A percentile compares a stretch with the other conserved stretches of the same genome.
phyloP scores from a whole-genome alignment of 2,329 filamentous ascomycete species.

The Dactylonectria estremocensis region DNA sequence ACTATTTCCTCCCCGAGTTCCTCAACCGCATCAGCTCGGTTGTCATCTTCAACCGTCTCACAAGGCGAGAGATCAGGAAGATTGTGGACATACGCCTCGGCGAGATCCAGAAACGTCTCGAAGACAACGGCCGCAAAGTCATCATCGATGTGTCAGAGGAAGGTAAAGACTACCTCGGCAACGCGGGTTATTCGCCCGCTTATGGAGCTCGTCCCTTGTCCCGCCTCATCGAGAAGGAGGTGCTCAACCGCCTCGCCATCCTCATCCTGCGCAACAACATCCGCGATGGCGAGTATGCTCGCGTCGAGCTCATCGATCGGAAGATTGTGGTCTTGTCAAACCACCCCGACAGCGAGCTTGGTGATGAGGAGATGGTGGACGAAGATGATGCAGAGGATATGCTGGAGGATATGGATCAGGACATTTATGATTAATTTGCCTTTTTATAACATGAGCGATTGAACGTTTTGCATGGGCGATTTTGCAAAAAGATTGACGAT shows the following conservation, averaged over 20 bases:
- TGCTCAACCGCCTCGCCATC: conserved; percentile 93
- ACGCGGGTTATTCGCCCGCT: conserved; percentile 92
- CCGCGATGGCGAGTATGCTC: conserved; percentile 86
- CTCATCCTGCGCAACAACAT: conserved; percentile 90
- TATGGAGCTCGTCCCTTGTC: conserved; percentile 93
- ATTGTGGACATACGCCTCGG: conserved; percentile 92
- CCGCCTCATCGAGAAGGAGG: conserved; percentile 95
- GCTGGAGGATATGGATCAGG: conserved; percentile 73
- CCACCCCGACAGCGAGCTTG: conserved; percentile 75
- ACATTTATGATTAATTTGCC: conserved; percentile 61
- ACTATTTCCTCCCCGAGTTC: conserved; percentile 98
- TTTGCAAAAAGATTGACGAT: conserved; percentile 17
- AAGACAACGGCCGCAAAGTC: conserved; percentile 87
- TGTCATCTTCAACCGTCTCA: conserved; percentile 98
- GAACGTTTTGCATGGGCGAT: neutral
- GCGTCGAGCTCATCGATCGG: conserved; percentile 83
- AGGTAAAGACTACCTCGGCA: conserved; percentile 93
- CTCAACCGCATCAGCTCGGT: conserved; percentile 96
- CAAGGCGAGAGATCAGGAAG: conserved; percentile 88
- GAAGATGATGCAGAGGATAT: conserved; percentile 83
- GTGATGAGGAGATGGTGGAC: conserved; percentile 81
- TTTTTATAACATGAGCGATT: neutral
- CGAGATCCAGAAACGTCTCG: conserved; percentile 94
- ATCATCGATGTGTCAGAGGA: conserved; percentile 85
- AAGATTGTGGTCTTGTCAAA: conserved; percentile 88